Base-by-base conservation (phyloP, 192 early-diverging fungal genomes). In the Rhizoclosmatium sp. region DNA sequence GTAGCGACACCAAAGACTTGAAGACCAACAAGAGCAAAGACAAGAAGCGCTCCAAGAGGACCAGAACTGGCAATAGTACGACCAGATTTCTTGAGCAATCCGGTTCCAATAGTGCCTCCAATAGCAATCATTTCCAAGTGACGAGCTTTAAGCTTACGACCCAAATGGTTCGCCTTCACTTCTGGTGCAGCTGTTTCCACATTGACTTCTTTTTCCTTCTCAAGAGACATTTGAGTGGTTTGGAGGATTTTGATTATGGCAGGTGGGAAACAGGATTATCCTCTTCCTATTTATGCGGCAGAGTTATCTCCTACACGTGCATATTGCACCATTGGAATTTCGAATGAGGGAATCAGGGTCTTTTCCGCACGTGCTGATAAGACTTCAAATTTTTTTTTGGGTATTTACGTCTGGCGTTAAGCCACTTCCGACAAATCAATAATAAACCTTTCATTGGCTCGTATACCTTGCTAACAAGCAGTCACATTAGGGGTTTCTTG, bases 41-140 rank as follows among this genome's bases (percentile, higher is more conserved):
- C 71, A 2, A 82, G 71, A 65, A 78, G 65, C 12, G 81, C 78
- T 75, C 81, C 81, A 49, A 82, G 64, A 10, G 75, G 69, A 19
- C 76, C 81, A 39, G 78, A 14, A 44, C 12, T 16, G 23, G 78
- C 59, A 46, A 68, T 71, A 5, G 67, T 58, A 5, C 47, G 40
- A 21, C 78, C 66, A 19, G 92, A 93, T 42, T 91, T 92, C 74
- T 95, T 85, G 80, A 96, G 94, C n/a, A 96, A 82, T 45, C 95
- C 95, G 39, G 94, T 97, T 2, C 81, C 81, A 59, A 92, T 92
- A 0, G 90, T 92, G 31, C 47, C 75, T 45, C 64, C 75, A 14
- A 31, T 31, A 31, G 40, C 81, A 62, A 92, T 92, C 0, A 89
- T 92, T 45, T 72, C 71, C 21, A 80, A 40, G 65, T 80, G 79